Evolutionary conservation across 177 flowering plant genomes (phyloP), one percentile per base, ranked within the genome.

Genomic region (Vitis hybrid): DNA sequence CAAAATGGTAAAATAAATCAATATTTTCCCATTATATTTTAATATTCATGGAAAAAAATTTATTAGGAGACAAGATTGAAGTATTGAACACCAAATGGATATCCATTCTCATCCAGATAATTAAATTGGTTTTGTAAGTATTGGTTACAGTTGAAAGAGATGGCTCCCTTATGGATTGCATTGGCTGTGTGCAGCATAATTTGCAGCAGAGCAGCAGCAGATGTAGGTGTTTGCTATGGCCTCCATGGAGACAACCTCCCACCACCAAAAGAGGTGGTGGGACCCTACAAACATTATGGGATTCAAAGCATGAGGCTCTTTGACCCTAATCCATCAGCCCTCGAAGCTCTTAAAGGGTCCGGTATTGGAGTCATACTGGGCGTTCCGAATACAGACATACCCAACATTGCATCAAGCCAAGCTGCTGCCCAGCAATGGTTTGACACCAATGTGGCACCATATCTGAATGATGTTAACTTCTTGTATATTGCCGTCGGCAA

Each of bases 401-500:
- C 65, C n/a, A 2, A 3, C 13, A 51, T 80, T 3, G 83, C 83
- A 10, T 34, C 73, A 34, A 63, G 69, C n/a, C 68, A 31, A n/a
- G 67, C 34, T 0, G 63, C 68, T 1, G 78, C 80, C 1, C 13
- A 70, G 3, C 0, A 9, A 4, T 82, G 85, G 85, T 56, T 82
- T 53, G 49, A 52, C 19, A 9, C 50, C 9, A 67, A 80, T 59
- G 48, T 83, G 1, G 49, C 12, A 3, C 78, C 76, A n/a, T 78
- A 75, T 68, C 10, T 67, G 1, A 39, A 69, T 3, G 77, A 73
- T 29, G 60, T 75, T 5, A 52, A 16, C 5, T 72, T 82, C 65
- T 18, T 54, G 5, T 78, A 67, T 62, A 67, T 84, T 0, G 29
- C 64, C 8, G 78, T 70, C 4, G 87, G 84, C 9, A 82, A 82